Base-by-base conservation (phyloP, 176 grass and related monocot species). In the Paspalum notatum region DNA sequence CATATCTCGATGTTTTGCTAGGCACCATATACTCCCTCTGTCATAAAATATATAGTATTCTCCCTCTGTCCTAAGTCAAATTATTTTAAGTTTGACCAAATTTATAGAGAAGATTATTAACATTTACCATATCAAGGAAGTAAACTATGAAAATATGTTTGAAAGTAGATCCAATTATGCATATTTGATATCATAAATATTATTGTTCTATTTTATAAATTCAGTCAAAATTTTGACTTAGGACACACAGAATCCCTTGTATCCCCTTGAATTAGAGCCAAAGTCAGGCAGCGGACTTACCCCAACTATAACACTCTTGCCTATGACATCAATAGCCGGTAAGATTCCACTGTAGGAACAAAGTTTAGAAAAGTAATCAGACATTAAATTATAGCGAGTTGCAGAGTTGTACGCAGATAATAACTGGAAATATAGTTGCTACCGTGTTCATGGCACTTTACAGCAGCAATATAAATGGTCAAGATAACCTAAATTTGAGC, bases 321-420 rank as follows among this genome's bases (percentile, higher is more conserved):
- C 77, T 70, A 99, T 88, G 49, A 99, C 12, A 85, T 99, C 97
- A 79, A 99, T 89, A 50, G 93, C 97, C 0, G 91, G 87, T 53
- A 99, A 90, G 86, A 99, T 93, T 59, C 97, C 97, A 76, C 97
- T 99, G 89, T 66, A 86, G 18, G 44, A 79, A 46, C 46, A 78
- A 78, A 64, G 53, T 75, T 6, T n/a, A 0, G 53, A 63, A 62
- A 37, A 40, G 12, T 12, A 70, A 25, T 89, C 49, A 74, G 55
- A 66, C 47, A 51, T 7, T 62, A 85, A 18, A 81, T 37, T 39
- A 78, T 54, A 8, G 22, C 24, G 22, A 18, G 60, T 64, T 74
- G 22, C 45, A 58, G 7, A 58, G 51, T n/a, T 39, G 26, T 8
- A 51, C 45, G 63, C 61, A 51, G 43, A 75, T 82, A 52, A 51